Evolutionary conservation across 2,329 filamentous ascomycete species (phyloP).

Genomic region (Cordyceps sp.): DNA sequence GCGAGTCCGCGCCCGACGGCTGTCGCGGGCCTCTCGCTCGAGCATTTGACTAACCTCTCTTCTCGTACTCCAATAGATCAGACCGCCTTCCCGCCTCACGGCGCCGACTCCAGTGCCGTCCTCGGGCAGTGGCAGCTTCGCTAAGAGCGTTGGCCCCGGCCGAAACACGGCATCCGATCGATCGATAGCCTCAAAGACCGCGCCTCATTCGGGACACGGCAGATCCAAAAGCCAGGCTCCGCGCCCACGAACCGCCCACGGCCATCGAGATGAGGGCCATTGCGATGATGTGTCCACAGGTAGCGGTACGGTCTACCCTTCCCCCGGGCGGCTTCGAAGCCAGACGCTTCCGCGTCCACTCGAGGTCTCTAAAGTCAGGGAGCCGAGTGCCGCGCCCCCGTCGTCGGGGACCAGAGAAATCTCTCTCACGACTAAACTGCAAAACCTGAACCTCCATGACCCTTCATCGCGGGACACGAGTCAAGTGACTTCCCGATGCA

Average conservation of each 20-base stretch:
- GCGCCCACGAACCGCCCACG: constrained; percentile 22
- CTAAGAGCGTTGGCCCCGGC: constrained; percentile 38
- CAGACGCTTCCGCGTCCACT: not conserved
- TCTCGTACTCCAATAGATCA: no score
- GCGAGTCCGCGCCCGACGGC: no score
- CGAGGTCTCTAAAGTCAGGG: constrained; percentile 8
- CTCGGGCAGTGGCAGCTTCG: constrained; percentile 26
- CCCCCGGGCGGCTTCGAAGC: constrained; percentile 2
- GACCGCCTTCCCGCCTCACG: constrained; percentile 22
- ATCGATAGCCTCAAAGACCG: constrained; percentile 31
- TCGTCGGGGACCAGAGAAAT: constrained; percentile 21
- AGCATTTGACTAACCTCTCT: not conserved
- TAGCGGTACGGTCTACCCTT: constrained; percentile 15
- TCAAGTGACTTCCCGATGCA: constrained; percentile 28
- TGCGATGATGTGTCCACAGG: constrained; percentile 14
- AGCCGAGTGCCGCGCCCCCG: constrained; percentile 10
- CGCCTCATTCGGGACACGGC: constrained; percentile 25
- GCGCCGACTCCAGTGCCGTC: constrained; percentile 11
- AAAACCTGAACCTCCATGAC: constrained; percentile 22
- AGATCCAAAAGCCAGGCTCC: constrained; percentile 22
- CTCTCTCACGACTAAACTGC: constrained; percentile 23
- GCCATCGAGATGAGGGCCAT: constrained; percentile 21
- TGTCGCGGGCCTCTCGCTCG: not conserved
- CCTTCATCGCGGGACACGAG: constrained; percentile 9
- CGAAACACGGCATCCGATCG: constrained; percentile 30